Base-by-base conservation (phyloP, 306 rosid species). In the Castanopsis chinensis region DNA sequence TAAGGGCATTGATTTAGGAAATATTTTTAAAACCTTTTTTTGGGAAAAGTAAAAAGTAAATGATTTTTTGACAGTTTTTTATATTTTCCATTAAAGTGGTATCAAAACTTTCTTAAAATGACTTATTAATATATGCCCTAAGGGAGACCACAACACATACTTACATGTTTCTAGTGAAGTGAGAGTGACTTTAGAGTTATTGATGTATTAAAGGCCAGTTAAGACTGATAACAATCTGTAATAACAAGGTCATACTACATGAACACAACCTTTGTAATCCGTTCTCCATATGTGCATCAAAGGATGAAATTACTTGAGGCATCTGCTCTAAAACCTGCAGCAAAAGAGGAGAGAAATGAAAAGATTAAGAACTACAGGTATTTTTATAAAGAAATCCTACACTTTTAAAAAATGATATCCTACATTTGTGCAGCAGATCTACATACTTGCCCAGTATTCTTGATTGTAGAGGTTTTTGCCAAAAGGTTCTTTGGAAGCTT, bases 401-500 rank as follows among this genome's bases (percentile, higher is more conserved):
- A 71, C 30, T 33, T 25, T 9, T 21, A 12, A 76, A 60, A 63
- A 61, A 23, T 75, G 69, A 35, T 59, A 5, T 68, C 59, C 71
- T 80, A 75, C 43, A 77, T 30, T 61, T 32, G 52, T 32, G 37
- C 45, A 79, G 32, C 61, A 64, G 72, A 72, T 7, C 45, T 17
- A 68, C 84, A 35, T 85, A 95, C 99, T 83, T 90, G 93, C 79
- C 92, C 97, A 2, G 97, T 95, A 76, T 91, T 89, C 85, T 88
- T 89, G 19, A 95, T 89, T 61, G 85, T 82, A 20, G 91, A 45
- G 30, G 89, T 85, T 80, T 90, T 95, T 3, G 88, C 90, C 90
- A 90, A 69, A 82, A 93, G 92, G 77, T 89, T 90, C 87, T 89
- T 95, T 25, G 96, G 97, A 81, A 95, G 92, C 93, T 90, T 90